Evolutionary conservation across 106 monocot species (phyloP).

Genomic region (Allium fistulosum): DNA sequence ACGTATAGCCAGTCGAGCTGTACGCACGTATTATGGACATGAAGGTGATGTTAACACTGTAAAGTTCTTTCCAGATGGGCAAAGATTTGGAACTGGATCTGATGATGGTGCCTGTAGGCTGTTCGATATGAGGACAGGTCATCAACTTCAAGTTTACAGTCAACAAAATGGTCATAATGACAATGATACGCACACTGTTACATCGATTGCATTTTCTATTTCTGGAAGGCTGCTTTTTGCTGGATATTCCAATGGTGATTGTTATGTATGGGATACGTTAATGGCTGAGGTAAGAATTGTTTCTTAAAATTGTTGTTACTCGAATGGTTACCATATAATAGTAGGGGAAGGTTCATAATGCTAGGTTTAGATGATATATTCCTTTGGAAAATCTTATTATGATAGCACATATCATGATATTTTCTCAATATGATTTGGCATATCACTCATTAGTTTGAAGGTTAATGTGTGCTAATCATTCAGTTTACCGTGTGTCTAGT

Average conservation of each 20-base stretch:
- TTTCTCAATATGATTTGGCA: too few species aligned
- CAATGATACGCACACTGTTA: conserved; percentile 49
- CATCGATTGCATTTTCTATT: conserved; percentile 84
- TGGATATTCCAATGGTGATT: conserved; percentile 96
- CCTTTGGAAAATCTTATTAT: too few species aligned
- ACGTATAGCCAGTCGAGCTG: conserved; percentile 80
- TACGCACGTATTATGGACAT: conserved; percentile 75
- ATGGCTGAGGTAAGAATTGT: conserved; percentile 59
- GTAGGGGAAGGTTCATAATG: too few species aligned
- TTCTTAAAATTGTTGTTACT: not conserved
- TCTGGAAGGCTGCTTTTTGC: conserved; percentile 95
- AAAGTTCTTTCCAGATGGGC: conserved; percentile 96
- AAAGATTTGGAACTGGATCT: conserved; percentile 91
- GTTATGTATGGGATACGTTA: conserved; percentile 90
- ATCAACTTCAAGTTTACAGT: conserved; percentile 84
- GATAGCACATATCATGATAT: too few species aligned
- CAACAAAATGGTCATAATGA: conserved; percentile 30
- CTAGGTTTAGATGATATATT: too few species aligned
- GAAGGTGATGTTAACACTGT: conserved; percentile 80
- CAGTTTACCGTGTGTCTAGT: too few species aligned
- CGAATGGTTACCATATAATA: too few species aligned
- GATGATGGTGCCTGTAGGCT: conserved; percentile 91
- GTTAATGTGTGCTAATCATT: too few species aligned
- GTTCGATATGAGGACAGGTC: conserved; percentile 92
- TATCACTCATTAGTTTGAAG: too few species aligned